Base-by-base conservation (phyloP, 148 eudicot species). In the Suaeda aralocaspica region DNA sequence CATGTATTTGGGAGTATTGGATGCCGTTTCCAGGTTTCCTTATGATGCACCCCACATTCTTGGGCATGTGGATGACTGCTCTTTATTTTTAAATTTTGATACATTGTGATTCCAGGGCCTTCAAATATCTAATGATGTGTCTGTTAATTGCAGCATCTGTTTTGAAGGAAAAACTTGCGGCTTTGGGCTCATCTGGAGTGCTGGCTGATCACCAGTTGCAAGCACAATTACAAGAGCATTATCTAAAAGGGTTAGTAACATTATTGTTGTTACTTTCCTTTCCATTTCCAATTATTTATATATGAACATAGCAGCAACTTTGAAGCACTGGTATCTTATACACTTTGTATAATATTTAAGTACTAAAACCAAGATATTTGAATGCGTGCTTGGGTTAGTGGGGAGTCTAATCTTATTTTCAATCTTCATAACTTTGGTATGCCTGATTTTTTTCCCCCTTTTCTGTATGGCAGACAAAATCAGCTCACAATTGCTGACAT, bases 131-230 rank as follows among this genome's bases (percentile, higher is more conserved):
- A 24, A 39, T 59, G 72, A 41, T 24, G 18, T 57, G 18, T 13
- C 42, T 50, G 39, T 44, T 64, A 24, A 69, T 74, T 79, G 74
- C 88, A 94, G 98, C 98, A 67, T 94, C 98, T 78, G 96, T 89
- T 65, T 79, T 94, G 73, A 94, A 94, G 87, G 98, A 94, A 81
- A 94, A 94, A 77, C 97, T 94, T 74, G 86, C 96, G 29, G 59
- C 97, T 70, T 89, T 94, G 75, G 98, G 98, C 60, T 82, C 97
- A 68, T 94, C 98, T 67, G 98, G 97, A 70, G 78, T 94, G 69
- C 81, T 94, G 83, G 98, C 98, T 71, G 98, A 94, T 39, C 98
- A 91, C 76, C 98, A 94, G 76, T 90, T 94, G 74, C 96, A 94
- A 78, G 88, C 98, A 26, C 98, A 91, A 80, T 73, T 94, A 72